phyloP scores from a whole-genome alignment of 352 stramenopile species.

The Phytophthora tubulina region DNA sequence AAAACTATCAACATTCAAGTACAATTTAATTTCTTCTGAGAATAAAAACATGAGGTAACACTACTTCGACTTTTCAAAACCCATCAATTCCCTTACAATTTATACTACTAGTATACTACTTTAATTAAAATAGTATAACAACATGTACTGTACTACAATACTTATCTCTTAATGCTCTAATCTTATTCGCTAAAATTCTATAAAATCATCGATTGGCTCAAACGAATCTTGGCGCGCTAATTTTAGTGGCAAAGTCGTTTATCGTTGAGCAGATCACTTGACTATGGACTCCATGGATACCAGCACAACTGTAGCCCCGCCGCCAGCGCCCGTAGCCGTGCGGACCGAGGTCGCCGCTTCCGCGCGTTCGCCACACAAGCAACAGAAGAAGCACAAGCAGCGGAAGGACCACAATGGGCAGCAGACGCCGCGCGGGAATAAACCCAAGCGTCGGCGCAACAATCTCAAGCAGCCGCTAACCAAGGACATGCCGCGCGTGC shows the following conservation, averaged over 20 bases:
- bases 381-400: slow-evolving; percentile 16
- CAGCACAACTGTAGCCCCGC: neutral
- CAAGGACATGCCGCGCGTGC: slow-evolving; percentile 62
- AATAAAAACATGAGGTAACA: too few species aligned
- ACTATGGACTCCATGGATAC: slow-evolving; percentile 9
- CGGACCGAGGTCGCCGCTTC: slow-evolving; percentile 5
- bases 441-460: slow-evolving; percentile 42
- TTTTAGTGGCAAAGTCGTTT: slow-evolving; percentile 14
- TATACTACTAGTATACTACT: neutral
- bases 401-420: slow-evolving; percentile 14
- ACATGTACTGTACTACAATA: too few species aligned
- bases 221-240: slow-evolving; percentile 9
- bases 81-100: too few species aligned
- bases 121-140: neutral
- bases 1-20: too few species aligned
- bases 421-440: slow-evolving; percentile 12
- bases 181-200: slow-evolving; percentile 1
- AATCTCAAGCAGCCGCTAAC: slow-evolving; percentile 59
- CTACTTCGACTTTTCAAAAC: too few species aligned
- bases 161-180: too few species aligned
- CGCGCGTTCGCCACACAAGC: slow-evolving; percentile 9
- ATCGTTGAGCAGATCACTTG: neutral
- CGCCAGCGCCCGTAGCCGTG: slow-evolving; percentile 11
- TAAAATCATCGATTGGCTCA: slow-evolving; percentile 6
- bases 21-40: too few species aligned